Evolutionary conservation across 805 yeast genomes (phyloP).

Genomic region (Saccharomyces mikatae): DNA sequence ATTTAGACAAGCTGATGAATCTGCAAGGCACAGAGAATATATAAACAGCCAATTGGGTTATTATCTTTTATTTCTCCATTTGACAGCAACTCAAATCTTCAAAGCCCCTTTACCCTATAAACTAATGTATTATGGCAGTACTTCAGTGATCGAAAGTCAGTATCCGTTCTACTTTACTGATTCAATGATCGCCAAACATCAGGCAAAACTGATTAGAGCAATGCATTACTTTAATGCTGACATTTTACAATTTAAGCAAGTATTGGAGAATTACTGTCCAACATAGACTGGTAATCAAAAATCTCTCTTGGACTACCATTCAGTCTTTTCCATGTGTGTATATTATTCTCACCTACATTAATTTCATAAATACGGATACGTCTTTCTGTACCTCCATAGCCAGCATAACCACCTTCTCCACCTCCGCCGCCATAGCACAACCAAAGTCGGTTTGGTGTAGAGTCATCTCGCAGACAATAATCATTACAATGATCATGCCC

Average conservation of each 20-base stretch:
- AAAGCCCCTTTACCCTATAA: constrained; percentile 18
- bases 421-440: constrained; percentile 89
- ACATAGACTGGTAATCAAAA: constrained; percentile 44
- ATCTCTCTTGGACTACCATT: constrained; percentile 43
- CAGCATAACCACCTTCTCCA: constrained; percentile 96
- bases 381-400: constrained; percentile 81
- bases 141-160: constrained; percentile 15
- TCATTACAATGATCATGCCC: constrained; percentile 98
- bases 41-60: constrained; percentile 23
- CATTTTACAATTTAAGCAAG: constrained; percentile 23
- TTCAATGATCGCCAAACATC: constrained; percentile 9
- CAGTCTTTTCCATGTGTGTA: constrained; percentile 64
- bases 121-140: constrained; percentile 23
- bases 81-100: constrained; percentile 15
- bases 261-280: constrained; percentile 15
- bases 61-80: constrained; percentile 17
- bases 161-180: constrained; percentile 19
- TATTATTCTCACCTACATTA: constrained; percentile 39
- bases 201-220: constrained; percentile 12
- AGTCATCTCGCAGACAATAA: constrained; percentile 59
- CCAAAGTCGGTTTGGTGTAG: constrained; percentile 46
- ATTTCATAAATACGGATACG: constrained; percentile 67
- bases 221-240: constrained; percentile 17
- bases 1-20: neutral
- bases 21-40: constrained; percentile 1